phyloP scores from a whole-genome alignment of 2,329 filamentous ascomycete genomes.

The Curvularia spicifera region DNA sequence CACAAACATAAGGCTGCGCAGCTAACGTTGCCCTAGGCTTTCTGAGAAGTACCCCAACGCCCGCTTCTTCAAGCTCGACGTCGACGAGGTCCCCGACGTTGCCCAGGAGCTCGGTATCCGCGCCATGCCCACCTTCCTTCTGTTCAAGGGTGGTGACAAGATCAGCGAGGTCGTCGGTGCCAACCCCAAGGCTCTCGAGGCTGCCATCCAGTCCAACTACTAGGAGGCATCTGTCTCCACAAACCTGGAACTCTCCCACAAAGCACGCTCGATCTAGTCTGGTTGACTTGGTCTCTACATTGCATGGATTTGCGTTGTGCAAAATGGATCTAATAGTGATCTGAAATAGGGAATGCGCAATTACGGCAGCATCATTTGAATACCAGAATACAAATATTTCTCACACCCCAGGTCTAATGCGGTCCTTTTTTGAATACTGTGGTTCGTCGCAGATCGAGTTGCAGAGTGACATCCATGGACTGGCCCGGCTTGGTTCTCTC shows the following conservation, averaged over 20 bases:
- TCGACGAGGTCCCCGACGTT: constrained; percentile 79
- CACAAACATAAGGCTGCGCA: neutral
- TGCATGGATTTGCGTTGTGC: constrained; percentile 5
- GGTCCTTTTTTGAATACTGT: neutral
- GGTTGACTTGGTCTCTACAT: constrained; percentile 19
- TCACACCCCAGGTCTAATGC: neutral
- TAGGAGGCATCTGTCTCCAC: constrained; percentile 22
- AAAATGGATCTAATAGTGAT: constrained; percentile 1
- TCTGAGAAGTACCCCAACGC: constrained; percentile 65
- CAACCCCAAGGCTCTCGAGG: constrained; percentile 72
- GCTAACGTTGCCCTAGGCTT: constrained; percentile 55
- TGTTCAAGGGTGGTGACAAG: constrained; percentile 83
- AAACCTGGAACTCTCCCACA: constrained; percentile 5
- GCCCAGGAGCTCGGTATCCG: constrained; percentile 79
- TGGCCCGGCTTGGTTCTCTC: too few species aligned
- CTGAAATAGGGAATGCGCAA: constrained; percentile 16
- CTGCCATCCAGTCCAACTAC: constrained; percentile 54
- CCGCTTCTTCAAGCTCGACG: constrained; percentile 88
- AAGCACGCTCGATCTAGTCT: constrained; percentile 15
- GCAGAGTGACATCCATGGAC: neutral
- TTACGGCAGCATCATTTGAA: constrained; percentile 28
- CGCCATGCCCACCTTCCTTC: constrained; percentile 90
- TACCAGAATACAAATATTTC: constrained; percentile 9
- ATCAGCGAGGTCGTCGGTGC: constrained; percentile 78
- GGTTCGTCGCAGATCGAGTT: too few species aligned